Base-by-base conservation (phyloP, 1,139 yeast genomes). In the Pichia sp. region DNA sequence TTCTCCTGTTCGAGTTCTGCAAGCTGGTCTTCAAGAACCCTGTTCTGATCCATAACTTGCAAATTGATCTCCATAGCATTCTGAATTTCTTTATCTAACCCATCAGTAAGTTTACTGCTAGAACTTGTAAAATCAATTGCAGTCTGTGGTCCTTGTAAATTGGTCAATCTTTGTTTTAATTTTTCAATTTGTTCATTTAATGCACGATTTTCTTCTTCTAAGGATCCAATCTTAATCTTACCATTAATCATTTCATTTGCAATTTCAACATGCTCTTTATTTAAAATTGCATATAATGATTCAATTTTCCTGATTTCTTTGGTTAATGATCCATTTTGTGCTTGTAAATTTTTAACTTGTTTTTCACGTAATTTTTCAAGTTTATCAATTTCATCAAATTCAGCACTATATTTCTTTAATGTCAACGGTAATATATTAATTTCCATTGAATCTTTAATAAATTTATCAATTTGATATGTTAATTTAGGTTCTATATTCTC, bases 371-470 rank as follows among this genome's bases (percentile, higher is more conserved):
- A 79, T 20, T 70, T 70, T 56, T 89, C 96, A 23, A 76, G 62
- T 28, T 75, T 69, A 57, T 80, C 80, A 20, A 88, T 76, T 55
- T 84, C 88, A 24, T 72, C 76, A 56, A 80, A 86, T 62, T 91
- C 97, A 11, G 71, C 70, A 40, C 72, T 78, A 58, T 80, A 91
- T 55, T 80, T 76, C 41, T 74, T 68, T 48, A 91, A 66, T 7
- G 80, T 76, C 16, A 80, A 68, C 8, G 96, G 96, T 22, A 80
- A 69, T 25, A 91, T 67, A 48, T 79, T 75, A 35, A 88, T 74
- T 26, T 69, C 68, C 72, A 84, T 78, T 0, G 96, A 85, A 59
- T 87, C 95, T 8, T 62, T 62, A n/a, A 91, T 93, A 50, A 91
- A 73, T 35, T 76, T 76, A 55, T 85, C 80, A 35, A 86, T 76